Evolutionary conservation across 2,329 filamentous ascomycete genomes (phyloP).

Genomic region (Fonsecaea multimorphosa): DNA sequence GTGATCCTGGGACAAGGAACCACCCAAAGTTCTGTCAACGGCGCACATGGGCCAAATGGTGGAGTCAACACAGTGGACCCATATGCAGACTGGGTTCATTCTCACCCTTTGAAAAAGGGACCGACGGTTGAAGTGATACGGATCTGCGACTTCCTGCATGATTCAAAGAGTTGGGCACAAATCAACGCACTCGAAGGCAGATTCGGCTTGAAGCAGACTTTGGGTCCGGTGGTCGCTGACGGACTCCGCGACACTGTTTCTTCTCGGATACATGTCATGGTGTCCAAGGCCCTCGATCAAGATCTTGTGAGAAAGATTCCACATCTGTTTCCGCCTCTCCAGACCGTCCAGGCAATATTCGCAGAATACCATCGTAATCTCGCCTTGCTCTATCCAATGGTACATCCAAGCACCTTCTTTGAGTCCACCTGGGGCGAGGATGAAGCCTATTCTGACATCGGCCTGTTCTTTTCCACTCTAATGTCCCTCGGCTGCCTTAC

Average conservation of each 20-base stretch:
- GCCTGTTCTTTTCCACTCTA: background rate
- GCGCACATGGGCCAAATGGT: background rate
- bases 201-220: background rate
- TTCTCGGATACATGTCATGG: slow-evolving; percentile 3
- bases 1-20: background rate
- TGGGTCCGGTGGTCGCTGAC: background rate
- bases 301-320: slow-evolving; percentile 1
- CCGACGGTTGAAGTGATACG: background rate
- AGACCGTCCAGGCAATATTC: background rate
- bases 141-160: slow-evolving; percentile 3
- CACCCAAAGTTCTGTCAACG: background rate
- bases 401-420: background rate
- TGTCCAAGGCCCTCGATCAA: slow-evolving; percentile 3
- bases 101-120: slow-evolving; percentile 2
- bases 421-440: background rate
- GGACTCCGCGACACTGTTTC: background rate
- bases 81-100: slow-evolving; percentile 4
- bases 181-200: background rate
- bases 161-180: slow-evolving; percentile 2
- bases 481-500: slow-evolving; percentile 1
- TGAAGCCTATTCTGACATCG: slow-evolving; percentile 4
- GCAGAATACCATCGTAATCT: slow-evolving; percentile 1
- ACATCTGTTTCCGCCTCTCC: slow-evolving; percentile 7
- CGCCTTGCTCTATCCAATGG: slow-evolving; percentile 1
- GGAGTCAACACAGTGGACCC: background rate